Conservation (phyloP, 176 grass and related monocot species). For the Aegilops speltoides region DNA sequence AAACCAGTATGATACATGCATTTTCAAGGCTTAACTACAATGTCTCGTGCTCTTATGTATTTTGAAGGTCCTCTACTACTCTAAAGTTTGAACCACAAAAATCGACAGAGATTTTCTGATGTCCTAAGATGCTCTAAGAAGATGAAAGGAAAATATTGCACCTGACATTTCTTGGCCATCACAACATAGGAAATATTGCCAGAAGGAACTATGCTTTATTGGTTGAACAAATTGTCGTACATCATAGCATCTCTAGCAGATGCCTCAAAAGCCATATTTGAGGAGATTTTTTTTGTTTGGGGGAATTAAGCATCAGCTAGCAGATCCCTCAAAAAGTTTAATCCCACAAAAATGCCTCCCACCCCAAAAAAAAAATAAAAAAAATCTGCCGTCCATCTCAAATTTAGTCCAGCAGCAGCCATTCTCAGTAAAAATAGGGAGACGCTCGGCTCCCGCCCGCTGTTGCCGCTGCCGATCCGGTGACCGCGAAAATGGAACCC, state of each 20-base stretch:
- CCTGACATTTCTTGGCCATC: neutral
- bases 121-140: neutral
- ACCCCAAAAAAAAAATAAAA: too few species aligned
- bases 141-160: neutral
- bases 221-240: neutral
- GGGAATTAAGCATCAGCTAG: too few species aligned
- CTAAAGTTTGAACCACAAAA: neutral
- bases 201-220: neutral
- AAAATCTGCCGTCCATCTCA: too few species aligned
- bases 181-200: neutral
- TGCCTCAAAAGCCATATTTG: neutral
- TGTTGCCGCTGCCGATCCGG: too few species aligned
- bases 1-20: neutral
- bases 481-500: too few species aligned
- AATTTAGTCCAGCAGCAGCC: too few species aligned
- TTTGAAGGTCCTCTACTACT: neutral
- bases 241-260: neutral
- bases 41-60: neutral
- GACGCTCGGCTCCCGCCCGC: too few species aligned
- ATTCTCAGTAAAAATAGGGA: too few species aligned
- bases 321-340: too few species aligned
- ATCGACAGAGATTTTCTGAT: neutral
- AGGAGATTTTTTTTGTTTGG: neutral
- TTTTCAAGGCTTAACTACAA: neutral
- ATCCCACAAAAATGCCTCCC: too few species aligned